Conservation (phyloP, 306 rosid genomes). For the Pyrus betulifolia region DNA sequence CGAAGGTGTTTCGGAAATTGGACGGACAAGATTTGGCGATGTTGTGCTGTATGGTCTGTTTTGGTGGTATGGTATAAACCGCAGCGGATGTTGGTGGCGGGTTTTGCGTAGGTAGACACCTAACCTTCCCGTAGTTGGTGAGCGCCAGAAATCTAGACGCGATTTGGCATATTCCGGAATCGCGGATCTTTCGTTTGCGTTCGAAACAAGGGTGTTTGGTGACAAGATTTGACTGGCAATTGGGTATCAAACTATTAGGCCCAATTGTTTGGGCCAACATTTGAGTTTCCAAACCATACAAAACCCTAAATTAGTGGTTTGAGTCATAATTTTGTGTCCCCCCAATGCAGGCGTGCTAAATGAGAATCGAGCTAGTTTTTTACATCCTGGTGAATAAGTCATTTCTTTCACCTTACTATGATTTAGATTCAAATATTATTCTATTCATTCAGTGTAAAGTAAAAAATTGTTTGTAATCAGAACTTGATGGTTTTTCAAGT, state of each 20-base stretch:
- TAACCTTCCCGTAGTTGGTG: conserved; percentile 17
- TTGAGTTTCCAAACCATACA: not conserved
- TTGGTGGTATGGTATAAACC: not conserved
- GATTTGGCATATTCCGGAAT: conserved; percentile 4
- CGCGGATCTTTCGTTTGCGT: not conserved
- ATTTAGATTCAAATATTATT: too few relatives aligned
- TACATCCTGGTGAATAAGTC: rapidly evolving
- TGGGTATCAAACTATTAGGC: not conserved
- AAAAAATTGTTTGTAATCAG: too few relatives aligned
- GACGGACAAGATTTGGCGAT: not conserved
- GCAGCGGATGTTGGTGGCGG: not conserved
- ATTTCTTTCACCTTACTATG: too few relatives aligned
- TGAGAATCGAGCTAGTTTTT: too few relatives aligned
- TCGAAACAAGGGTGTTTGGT: not conserved
- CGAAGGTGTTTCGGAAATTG: not conserved
- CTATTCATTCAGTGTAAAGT: too few relatives aligned
- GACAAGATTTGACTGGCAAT: not conserved
- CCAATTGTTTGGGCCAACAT: not conserved
- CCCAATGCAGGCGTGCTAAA: too few relatives aligned
- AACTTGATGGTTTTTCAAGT: too few relatives aligned
- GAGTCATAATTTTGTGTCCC: too few relatives aligned
- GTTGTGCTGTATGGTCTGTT: not conserved
- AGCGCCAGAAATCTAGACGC: not conserved
- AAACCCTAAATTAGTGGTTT: not conserved
- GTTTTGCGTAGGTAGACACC: not conserved